Percentiles rank a stretch among this genome's conserved stretches.
These are phyloP conservation scores for Brasilioporus rufonigricans DNA, from an alignment of 768 basidiomycete species.

Conservation along the genomic window DNA sequence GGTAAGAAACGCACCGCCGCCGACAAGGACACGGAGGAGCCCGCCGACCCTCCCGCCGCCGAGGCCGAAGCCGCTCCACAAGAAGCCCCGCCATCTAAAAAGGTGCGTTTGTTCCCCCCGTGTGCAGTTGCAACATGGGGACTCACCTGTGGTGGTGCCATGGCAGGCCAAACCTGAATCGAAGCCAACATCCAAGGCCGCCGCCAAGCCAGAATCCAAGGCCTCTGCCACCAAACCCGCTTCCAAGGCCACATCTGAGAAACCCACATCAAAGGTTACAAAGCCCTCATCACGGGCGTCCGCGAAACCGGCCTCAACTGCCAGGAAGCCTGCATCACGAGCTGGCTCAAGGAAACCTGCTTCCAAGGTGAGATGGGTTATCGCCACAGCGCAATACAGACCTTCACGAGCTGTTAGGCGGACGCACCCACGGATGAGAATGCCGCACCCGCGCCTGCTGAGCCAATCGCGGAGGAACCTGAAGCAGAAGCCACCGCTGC, in stretches of 20 bases:
- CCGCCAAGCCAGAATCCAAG: constrained; percentile 36
- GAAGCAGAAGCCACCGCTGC: constrained; percentile 44
- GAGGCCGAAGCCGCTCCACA: constrained; percentile 45
- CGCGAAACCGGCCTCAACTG: constrained; percentile 44
- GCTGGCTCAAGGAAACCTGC: constrained; percentile 61
- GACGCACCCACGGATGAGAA: constrained; percentile 38
- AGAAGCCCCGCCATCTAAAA: constrained; percentile 60
- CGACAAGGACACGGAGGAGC: constrained; percentile 40
- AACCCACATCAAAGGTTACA: constrained; percentile 41
- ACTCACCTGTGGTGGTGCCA: constrained; percentile 5
- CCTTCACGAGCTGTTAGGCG: constrained; percentile 20
- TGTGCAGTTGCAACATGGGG: not conserved
- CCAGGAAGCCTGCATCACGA: constrained; percentile 54
- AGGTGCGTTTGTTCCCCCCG: constrained; percentile 39
- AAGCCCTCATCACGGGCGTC: constrained; percentile 41
- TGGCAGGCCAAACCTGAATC: constrained; percentile 45
- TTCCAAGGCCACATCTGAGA: constrained; percentile 34
- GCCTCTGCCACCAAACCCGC: constrained; percentile 28
- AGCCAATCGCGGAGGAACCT: constrained; percentile 56
- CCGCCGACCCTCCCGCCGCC: constrained; percentile 34
- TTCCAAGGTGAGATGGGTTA: constrained; percentile 47
- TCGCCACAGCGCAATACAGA: not conserved
- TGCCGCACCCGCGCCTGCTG: constrained; percentile 37
- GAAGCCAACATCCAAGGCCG: constrained; percentile 33
- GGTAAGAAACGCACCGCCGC: constrained; percentile 55